Conservation (phyloP, 176 grass and related monocot species). For the Echinochloa phyllopogon region DNA sequence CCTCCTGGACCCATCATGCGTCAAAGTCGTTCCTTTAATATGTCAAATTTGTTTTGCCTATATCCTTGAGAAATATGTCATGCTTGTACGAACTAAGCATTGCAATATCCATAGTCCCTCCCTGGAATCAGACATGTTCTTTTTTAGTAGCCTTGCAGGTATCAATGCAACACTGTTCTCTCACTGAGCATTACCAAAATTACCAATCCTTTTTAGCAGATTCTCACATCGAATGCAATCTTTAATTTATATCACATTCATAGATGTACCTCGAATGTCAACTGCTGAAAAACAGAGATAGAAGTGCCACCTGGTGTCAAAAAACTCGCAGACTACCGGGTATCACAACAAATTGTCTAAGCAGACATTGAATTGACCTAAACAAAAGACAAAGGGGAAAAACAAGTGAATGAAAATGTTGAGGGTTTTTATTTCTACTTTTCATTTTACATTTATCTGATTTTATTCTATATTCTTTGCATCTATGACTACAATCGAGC, state of each 20-base stretch:
- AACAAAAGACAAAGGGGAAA: slow-evolving; percentile 15
- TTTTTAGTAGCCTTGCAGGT: background rate
- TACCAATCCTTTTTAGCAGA: slow-evolving; percentile 9
- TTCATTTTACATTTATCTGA: background rate
- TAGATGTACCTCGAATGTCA: slow-evolving; percentile 17
- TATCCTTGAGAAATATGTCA: slow-evolving; percentile 1
- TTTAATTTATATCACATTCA: slow-evolving; percentile 7
- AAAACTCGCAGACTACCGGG: background rate
- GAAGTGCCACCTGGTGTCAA: background rate
- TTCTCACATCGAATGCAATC: background rate
- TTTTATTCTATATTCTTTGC: background rate
- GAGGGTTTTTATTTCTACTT: background rate
- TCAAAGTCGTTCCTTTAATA: no score
- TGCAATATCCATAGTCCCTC: background rate
- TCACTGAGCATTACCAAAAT: background rate
- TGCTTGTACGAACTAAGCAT: background rate
- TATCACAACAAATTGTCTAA: slow-evolving; percentile 15
- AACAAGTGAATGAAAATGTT: background rate
- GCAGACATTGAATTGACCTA: slow-evolving; percentile 6
- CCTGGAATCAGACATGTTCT: background rate
- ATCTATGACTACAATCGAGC: background rate
- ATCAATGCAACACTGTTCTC: background rate
- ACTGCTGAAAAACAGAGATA: background rate
- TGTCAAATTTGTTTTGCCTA: background rate
- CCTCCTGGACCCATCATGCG: no score